Evolutionary conservation across 2,329 filamentous ascomycete species (phyloP), one percentile per base, ranked within the genome.

Genomic region (Hortaea sp.): DNA sequence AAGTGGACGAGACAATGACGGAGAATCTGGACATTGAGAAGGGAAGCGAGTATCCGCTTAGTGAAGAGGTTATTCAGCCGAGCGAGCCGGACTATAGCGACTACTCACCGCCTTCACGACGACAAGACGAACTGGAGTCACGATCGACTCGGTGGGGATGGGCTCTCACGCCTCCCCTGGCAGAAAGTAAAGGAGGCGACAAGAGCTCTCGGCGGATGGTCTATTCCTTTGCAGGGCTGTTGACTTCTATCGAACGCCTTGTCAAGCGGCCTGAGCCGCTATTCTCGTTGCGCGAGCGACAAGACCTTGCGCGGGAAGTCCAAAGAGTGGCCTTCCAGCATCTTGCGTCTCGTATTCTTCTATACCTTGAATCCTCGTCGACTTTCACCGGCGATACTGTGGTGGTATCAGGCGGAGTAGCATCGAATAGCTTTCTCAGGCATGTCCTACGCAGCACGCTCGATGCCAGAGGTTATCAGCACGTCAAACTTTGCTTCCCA

Each of bases 271-370:
- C 64, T 1, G n/a, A 30, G 3, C 10, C 5, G 9, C 12, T 42
- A 5, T 69, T 85, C 60, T 63, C 65, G 7, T 53, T 77, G 2
- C 67, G 72, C 2, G 84, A 94, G 62, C 77, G 88, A 4, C 74
- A 76, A 29, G 69, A 72, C 2, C 72, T 98, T 39, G 90, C 85
- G 1, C 73, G 75, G 37, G 82, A 85, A 52, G 74, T 79, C 1
- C 89, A 95, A 83, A 77, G 81, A 32, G 72, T 88, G 1, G 80
- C 83, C 11, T 98, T 97, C 63, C 88, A 95, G 64, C 90, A 97
- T 68, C 71, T 97, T 28, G 82, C 79, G 1, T 84, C 80, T 53
- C 77, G 90, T 7, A 74, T 92, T 2, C 63, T 90, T 10, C 70
- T 92, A 39, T 51, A 61, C 35, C 51, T 66, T 7, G 41, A 44